Base-by-base conservation (phyloP, 805 yeast genomes). In the Saccharomycopsis schoenii region DNA sequence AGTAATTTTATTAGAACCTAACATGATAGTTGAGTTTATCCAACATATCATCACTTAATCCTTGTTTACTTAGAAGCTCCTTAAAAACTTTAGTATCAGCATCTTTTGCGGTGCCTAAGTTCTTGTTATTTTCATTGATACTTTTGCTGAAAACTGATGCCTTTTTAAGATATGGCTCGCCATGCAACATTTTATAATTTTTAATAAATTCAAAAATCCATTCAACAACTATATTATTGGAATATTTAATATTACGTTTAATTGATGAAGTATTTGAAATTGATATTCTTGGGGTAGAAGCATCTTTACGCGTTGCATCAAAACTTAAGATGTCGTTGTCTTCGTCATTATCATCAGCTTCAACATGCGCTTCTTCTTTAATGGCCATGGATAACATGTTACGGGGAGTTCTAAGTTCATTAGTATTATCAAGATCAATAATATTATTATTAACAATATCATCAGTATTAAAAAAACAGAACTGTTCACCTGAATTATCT, bases 401-500 rank as follows among this genome's bases (percentile, higher is more conserved):
- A n/a, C 10, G 52, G 10, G 52, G 21, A n/a, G n/a, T 25, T 10
- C n/a, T 8, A 47, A 47, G 24, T 10, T 25, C 52, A 24, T 47
- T 25, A 24, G 15, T n/a, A 2, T 55, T 39, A 12, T 21, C 29
- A 8, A 15, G 1, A 12, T 34, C 15, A 11, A 11, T 54, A 19
- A 29, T 21, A 12, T 34, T 14, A 11, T 29, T 54, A 19, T 54
- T 25, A 54, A 2, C n/a, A 14, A 36, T 54, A 54, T 34, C 41
- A 4, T 15, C 40, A 11, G 51, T 43, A 6, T 24, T 29, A 24
- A 29, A n/a, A 34, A 37, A 56, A 40, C 12, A 47, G 17, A 25
- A 40, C 5, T 40, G 10, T 34, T 56, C 41, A 10, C 62, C 62
- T 24, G 56, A 56, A 24, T 60, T 60, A 8, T 60, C 62, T 42